Evolutionary conservation across 805 yeast species (phyloP), one percentile per base, ranked within the genome.

Genomic region (Cyberlindnera lachancei): DNA sequence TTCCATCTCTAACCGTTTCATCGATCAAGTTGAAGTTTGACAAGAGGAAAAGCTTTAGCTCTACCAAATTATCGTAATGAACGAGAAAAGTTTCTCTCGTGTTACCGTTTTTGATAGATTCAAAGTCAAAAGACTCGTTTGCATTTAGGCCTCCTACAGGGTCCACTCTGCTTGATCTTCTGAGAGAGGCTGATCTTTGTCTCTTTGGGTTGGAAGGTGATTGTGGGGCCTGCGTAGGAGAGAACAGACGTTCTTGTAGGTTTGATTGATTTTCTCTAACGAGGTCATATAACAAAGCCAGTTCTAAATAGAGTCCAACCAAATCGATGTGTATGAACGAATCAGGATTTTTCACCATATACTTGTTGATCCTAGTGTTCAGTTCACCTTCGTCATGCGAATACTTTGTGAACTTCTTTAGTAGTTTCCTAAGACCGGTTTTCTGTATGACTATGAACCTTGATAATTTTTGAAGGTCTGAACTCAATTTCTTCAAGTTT

Each of bases 401-500:
- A 53, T 70, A 68, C 37, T 69, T 66, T 23, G 64, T 58, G 48
- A 63, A 79, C 52, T 85, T 84, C 58, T 85, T 84, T 46, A 84
- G 63, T 30, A 84, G 66, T 57, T 84, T 84, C 40, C 78, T 66
- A 30, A 81, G 64, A 6, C 76, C 94, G 3, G 85, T 75, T 47
- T 78, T 76, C 50, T 84, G 95, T 7, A 83, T 68, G 15, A 78
- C 59, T 12, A 82, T 71, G 49, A 79, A 84, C 40, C 85, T 65
- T n/a, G 83, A 67, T 29, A 84, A 58, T 39, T 77, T 70, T 45
- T 79, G 83, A 18, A 81, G 59, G 28, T 73, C 78, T 13, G 46
- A 59, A 35, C 68, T 70, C 27, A 65, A 67, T 40, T 42, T 58
- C 30, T 48, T 63, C 49, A 59, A 63, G 48, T 61, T 74, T 31